Evolutionary conservation across 495 filamentous ascomycete species (phyloP).

Genomic region (Friedmanniomyces endolithicus): DNA sequence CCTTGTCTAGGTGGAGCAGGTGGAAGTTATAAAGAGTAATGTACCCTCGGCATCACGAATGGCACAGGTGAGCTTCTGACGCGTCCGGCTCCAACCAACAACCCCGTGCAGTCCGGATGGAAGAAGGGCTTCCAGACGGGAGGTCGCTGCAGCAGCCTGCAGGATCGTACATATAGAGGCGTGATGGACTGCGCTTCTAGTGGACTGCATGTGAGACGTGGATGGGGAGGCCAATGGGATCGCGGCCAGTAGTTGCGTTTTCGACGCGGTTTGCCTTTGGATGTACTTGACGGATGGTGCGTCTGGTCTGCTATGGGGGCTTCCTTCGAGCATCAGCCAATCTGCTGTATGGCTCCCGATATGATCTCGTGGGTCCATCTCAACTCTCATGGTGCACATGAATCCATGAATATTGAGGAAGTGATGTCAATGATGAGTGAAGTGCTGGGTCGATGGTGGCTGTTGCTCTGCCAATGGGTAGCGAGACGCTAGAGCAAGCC

Average conservation of each 20-base stretch:
- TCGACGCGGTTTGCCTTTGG: not conserved
- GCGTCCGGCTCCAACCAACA: not conserved
- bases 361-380: too few species aligned
- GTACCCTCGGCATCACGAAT: too few species aligned
- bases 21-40: too few species aligned
- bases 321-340: too few species aligned
- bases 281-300: not conserved
- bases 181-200: not conserved
- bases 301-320: too few species aligned
- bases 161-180: not conserved
- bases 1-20: too few species aligned
- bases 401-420: not conserved
- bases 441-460: not conserved
- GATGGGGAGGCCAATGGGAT: not conserved
- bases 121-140: not conserved
- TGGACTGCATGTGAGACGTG: constrained; percentile 1
- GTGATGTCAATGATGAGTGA: not conserved
- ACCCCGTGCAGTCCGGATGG: not conserved
- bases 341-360: too few species aligned
- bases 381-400: not conserved
- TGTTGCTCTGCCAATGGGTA: not conserved
- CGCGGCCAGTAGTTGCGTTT: not conserved
- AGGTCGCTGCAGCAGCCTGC: not conserved
- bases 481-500: not conserved
- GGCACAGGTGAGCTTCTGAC: too few species aligned